Conservation (phyloP, 2,329 filamentous ascomycete species). For the Botrytis paeoniae region DNA sequence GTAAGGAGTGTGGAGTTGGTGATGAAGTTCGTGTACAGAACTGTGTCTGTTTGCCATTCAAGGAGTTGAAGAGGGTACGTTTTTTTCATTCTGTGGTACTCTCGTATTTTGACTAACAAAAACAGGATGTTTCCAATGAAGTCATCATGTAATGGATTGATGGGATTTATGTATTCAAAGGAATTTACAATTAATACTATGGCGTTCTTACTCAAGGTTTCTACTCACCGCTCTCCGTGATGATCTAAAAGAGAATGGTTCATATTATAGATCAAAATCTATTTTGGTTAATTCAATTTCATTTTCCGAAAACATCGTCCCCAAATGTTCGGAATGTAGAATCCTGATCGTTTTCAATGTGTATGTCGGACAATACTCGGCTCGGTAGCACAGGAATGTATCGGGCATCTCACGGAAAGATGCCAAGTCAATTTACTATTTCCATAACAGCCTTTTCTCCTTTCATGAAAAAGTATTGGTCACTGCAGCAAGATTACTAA, state of each 20-base stretch:
- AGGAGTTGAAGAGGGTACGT: slow-evolving; percentile 92
- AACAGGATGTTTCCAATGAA: slow-evolving; percentile 77
- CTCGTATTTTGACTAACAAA: slow-evolving; percentile 34
- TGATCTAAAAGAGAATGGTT: neutral
- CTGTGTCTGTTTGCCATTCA: slow-evolving; percentile 95
- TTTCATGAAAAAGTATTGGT: neutral
- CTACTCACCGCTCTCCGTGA: neutral
- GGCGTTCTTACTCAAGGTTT: neutral
- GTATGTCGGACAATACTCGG: neutral
- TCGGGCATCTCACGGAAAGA: neutral
- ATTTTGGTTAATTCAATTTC: neutral
- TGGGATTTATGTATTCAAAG: neutral
- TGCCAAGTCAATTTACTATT: neutral
- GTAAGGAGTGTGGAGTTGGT: slow-evolving; percentile 90
- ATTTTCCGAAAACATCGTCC: neutral
- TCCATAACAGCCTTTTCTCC: neutral
- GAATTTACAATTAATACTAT: slow-evolving; percentile 9
- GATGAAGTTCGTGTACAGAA: slow-evolving; percentile 97
- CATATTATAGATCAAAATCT: neutral
- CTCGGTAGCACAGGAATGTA: neutral
- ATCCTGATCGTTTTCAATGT: neutral
- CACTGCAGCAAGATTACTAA: neutral
- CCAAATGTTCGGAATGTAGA: neutral
- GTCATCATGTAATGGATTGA: slow-evolving; percentile 76
- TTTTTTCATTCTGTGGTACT: slow-evolving; percentile 4